These are phyloP conservation scores for Alternaria incomplexa DNA, from an alignment of 2,329 filamentous ascomycete species.

Conservation along the genomic window DNA sequence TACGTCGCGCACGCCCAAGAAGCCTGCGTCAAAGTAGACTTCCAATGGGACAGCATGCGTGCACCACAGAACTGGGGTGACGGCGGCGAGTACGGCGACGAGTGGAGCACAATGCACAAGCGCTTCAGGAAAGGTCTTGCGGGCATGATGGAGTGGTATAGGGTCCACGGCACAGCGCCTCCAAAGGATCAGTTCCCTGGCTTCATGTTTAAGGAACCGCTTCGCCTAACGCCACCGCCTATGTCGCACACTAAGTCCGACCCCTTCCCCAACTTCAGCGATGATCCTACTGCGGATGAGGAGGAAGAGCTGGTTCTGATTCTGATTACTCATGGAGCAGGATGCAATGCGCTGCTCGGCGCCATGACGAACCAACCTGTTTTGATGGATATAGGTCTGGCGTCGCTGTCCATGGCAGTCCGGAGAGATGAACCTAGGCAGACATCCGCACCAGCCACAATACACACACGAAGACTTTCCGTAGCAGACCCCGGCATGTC, in stretches of 20 bases:
- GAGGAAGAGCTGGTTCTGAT: slow-evolving; percentile 78
- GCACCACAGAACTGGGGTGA: slow-evolving; percentile 81
- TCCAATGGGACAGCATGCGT: slow-evolving; percentile 93
- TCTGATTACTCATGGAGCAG: slow-evolving; percentile 91
- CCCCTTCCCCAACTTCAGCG: slow-evolving; percentile 42
- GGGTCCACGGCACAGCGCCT: slow-evolving; percentile 52
- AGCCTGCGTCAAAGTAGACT: slow-evolving; percentile 84
- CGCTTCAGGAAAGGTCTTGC: slow-evolving; percentile 82
- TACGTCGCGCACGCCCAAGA: slow-evolving; percentile 92
- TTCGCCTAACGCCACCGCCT: slow-evolving; percentile 17
- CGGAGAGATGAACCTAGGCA: slow-evolving; percentile 36
- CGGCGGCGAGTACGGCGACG: slow-evolving; percentile 86
- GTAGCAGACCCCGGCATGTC: slow-evolving; percentile 53
- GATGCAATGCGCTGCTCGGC: slow-evolving; percentile 93
- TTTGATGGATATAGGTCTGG: slow-evolving; percentile 85
- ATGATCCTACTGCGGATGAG: slow-evolving; percentile 52
- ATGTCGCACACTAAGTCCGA: slow-evolving; percentile 28
- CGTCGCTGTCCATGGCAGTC: slow-evolving; percentile 85
- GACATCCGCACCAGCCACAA: slow-evolving; percentile 23
- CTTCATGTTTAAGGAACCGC: slow-evolving; percentile 38
- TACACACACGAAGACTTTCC: slow-evolving; percentile 46
- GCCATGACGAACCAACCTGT: slow-evolving; percentile 91
- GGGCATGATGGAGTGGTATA: slow-evolving; percentile 84
- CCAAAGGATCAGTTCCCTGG: slow-evolving; percentile 42
- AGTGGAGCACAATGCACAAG: slow-evolving; percentile 95